Evolutionary conservation across 495 filamentous ascomycete genomes (phyloP), one percentile per base, ranked within the genome.

Genomic region (Durotheca rogersii): DNA sequence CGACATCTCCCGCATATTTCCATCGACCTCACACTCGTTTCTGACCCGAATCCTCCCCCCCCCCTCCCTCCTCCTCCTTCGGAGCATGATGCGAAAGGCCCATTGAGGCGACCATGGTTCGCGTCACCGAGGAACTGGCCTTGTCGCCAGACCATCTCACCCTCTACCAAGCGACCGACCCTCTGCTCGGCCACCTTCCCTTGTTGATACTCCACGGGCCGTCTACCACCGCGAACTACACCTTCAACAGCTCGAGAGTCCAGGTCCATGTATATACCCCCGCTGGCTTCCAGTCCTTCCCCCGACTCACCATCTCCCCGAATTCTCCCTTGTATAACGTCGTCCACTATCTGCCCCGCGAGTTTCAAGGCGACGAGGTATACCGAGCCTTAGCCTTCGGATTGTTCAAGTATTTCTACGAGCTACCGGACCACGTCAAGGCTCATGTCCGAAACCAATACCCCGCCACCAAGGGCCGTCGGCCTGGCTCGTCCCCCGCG

Each of bases 311-410:
- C 9, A 82, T 96, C 42, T 93, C 93, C 16, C 92, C 91, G 16
- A 91, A 84, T 47, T 95, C 92, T n/a, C 84, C 93, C n/a, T 82
- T 94, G 51, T 98, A 96, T 66, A 81, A 83, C 47, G 90, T 90
- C 21, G 91, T 98, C 63, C 85, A 86, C 63, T 82, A 94, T 64
- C 79, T 99, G n/a, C 88, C 94, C 16, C 83, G 87, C 47, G 91
- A 95, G 60, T 88, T 88, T 67, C 93, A 97, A 74, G 92, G 90
- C 31, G 89, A 96, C 65, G 90, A 95, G 64, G 72, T 95, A 25
- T 89, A 82, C 67, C 84, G 93, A 12, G 93, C 87, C 1, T 75
- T 99, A 32, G 93, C 93, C 27, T 91, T 97, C 66, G 86, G 88
- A 39, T 75, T 97, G 64, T 77, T 88, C 64, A 97, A 92, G 64